phyloP scores from a whole-genome alignment of 495 filamentous ascomycete species.

The Parmelia sp. region DNA sequence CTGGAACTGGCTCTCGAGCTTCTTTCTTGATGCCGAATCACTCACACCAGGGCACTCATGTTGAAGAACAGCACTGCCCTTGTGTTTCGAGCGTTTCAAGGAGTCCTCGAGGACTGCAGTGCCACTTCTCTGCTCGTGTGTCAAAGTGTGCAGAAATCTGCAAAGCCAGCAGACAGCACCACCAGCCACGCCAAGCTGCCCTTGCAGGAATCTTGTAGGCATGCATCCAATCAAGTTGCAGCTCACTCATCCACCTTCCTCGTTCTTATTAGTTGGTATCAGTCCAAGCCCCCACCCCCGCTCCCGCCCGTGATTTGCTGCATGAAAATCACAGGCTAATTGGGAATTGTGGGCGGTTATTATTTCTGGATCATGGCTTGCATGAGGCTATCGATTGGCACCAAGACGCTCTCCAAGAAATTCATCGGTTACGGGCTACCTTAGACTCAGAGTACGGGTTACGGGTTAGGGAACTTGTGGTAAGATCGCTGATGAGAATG shows the following conservation, averaged over 20 bases:
- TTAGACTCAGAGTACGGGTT: too few species aligned
- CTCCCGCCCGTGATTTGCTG: slow-evolving; percentile 23
- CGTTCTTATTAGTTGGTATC: not conserved
- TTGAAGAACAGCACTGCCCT: not conserved
- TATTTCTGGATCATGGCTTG: slow-evolving; percentile 8
- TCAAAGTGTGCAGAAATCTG: not conserved
- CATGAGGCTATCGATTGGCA: slow-evolving; percentile 7
- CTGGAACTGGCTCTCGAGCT: not conserved
- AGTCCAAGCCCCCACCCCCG: slow-evolving; percentile 12
- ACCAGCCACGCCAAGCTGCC: not conserved
- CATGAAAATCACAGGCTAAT: slow-evolving; percentile 15
- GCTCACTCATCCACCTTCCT: not conserved
- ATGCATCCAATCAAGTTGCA: not conserved
- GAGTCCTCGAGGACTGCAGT: not conserved
- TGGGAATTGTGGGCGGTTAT: slow-evolving; percentile 9
- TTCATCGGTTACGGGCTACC: not conserved
- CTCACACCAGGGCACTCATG: not conserved
- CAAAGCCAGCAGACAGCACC: not conserved
- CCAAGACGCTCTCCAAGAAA: not conserved
- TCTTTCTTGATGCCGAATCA: too few species aligned
- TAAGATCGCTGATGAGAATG: slow-evolving; percentile 3
- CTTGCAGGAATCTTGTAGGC: not conserved
- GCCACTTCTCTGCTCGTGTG: not conserved
- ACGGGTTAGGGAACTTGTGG: too few species aligned
- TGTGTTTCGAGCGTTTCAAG: not conserved